phyloP scores from a whole-genome alignment of 352 stramenopile genomes.

The Phytophthora meadii region DNA sequence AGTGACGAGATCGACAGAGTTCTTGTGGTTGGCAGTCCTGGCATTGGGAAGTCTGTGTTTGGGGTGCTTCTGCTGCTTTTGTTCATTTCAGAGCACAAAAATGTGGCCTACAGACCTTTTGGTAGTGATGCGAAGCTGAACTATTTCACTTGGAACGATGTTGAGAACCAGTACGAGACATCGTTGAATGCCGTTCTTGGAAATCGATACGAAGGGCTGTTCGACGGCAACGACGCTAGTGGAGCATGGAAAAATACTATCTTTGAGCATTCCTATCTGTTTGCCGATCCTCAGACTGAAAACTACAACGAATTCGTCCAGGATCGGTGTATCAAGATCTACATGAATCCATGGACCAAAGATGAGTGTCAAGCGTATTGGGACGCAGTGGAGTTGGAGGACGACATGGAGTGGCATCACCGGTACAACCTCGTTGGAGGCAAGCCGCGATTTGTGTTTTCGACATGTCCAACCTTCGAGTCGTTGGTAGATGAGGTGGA shows the following conservation, averaged over 20 bases:
- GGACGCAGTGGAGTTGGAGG: constrained; percentile 15
- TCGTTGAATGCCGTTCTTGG: background rate
- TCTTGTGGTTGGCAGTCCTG: constrained; percentile 25
- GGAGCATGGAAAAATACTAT: no score
- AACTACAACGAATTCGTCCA: constrained; percentile 39
- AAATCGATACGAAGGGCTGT: constrained; percentile 18
- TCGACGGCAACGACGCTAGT: constrained; percentile 12
- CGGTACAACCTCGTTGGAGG: constrained; percentile 35
- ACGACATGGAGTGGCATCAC: constrained; percentile 28
- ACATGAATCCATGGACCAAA: constrained; percentile 43
- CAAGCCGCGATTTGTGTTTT: constrained; percentile 37
- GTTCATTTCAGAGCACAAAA: constrained; percentile 24
- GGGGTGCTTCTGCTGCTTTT: constrained; percentile 25
- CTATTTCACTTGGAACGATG: constrained; percentile 20
- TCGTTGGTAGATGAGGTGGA: constrained; percentile 17
- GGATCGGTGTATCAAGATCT: constrained; percentile 29
- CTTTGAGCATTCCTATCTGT: no score
- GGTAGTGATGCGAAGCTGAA: background rate
- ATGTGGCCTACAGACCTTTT: constrained; percentile 30
- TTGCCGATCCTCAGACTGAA: background rate
- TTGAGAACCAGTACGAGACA: constrained; percentile 1
- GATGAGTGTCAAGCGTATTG: constrained; percentile 25
- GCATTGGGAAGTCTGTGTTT: constrained; percentile 33
- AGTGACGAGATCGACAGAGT: background rate
- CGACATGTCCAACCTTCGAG: background rate